Conservation (phyloP, 495 filamentous ascomycete species). For the Talaromyces trachyspermus region DNA sequence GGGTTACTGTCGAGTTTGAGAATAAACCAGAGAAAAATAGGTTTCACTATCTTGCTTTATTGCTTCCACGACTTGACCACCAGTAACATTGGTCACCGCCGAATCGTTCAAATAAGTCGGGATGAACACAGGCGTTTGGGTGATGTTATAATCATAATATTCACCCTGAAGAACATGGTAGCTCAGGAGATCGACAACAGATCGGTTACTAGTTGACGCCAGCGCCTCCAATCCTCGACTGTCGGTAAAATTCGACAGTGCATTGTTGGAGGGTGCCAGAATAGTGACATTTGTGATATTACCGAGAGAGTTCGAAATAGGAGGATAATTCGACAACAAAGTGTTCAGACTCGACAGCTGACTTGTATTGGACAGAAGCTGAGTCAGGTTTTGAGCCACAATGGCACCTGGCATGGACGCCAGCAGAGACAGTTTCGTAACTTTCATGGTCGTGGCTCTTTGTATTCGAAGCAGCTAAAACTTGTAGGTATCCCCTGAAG, state of each 20-base stretch:
- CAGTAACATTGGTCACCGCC: conserved; percentile 32
- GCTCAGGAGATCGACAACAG: conserved; percentile 39
- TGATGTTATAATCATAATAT: conserved; percentile 30
- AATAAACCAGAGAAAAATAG: conserved; percentile 27
- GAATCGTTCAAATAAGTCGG: conserved; percentile 47
- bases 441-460: conserved; percentile 37
- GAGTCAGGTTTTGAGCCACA: conserved; percentile 3
- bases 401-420: conserved; percentile 96
- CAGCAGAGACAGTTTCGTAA: conserved; percentile 93
- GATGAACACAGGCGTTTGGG: conserved; percentile 39
- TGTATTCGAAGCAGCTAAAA: too few relatives aligned
- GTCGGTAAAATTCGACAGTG: conserved; percentile 37
- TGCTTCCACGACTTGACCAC: conserved; percentile 19
- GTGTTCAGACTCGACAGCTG: conserved; percentile 1
- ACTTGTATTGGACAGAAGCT: neutral
- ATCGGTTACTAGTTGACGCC: neutral
- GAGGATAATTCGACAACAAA: neutral
- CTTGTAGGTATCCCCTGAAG: too few relatives aligned
- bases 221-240: conserved; percentile 13
- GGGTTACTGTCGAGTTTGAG: conserved; percentile 19
- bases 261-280: conserved; percentile 56
- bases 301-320: neutral
- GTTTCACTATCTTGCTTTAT: conserved; percentile 6
- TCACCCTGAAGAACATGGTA: conserved; percentile 62
- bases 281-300: conserved; percentile 46